A percentile compares a stretch with the other conserved stretches of the same genome.
Evolutionary conservation across 225 moss, liverwort and hornwort species (phyloP).

Genomic region (Physcomitrium patens): DNA sequence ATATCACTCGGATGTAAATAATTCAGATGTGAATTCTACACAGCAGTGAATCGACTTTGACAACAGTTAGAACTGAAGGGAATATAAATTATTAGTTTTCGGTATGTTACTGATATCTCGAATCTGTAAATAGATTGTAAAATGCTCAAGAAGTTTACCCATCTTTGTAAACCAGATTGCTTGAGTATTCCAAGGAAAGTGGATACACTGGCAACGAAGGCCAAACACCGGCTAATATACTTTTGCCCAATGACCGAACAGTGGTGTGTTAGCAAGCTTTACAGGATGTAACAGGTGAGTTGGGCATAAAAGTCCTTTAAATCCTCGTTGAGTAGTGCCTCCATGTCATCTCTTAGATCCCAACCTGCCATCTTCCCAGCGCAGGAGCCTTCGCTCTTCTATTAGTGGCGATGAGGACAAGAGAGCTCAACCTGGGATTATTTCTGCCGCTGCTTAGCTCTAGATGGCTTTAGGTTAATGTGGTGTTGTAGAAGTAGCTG

Average conservation of each 20-base stretch:
- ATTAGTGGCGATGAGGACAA: constrained; percentile 28
- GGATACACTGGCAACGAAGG: neutral
- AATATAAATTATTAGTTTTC: too few species aligned
- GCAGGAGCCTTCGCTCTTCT: constrained; percentile 15
- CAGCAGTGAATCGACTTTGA: neutral
- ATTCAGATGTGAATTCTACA: neutral
- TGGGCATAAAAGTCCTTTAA: constrained; percentile 47
- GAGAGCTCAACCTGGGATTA: constrained; percentile 30
- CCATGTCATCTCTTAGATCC: constrained; percentile 52
- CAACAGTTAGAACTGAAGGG: too few species aligned
- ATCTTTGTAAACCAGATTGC: neutral
- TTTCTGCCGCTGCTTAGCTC: neutral
- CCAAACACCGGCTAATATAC: neutral
- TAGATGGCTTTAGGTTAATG: constrained; percentile 18
- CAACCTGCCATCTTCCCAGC: constrained; percentile 59
- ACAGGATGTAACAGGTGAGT: neutral
- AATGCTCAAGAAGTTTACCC: too few species aligned
- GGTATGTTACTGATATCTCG: too few species aligned
- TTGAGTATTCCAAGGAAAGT: neutral
- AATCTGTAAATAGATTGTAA: too few species aligned
- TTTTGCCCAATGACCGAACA: neutral
- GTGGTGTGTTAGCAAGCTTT: neutral
- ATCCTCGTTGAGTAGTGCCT: constrained; percentile 57
- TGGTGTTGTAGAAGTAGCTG: constrained; percentile 14
- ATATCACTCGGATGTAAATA: neutral